A percentile compares a stretch with the other conserved stretches of the same genome.
Evolutionary conservation across 208 protist species (phyloP).

Genomic region (Naegleria lovaniensis): DNA sequence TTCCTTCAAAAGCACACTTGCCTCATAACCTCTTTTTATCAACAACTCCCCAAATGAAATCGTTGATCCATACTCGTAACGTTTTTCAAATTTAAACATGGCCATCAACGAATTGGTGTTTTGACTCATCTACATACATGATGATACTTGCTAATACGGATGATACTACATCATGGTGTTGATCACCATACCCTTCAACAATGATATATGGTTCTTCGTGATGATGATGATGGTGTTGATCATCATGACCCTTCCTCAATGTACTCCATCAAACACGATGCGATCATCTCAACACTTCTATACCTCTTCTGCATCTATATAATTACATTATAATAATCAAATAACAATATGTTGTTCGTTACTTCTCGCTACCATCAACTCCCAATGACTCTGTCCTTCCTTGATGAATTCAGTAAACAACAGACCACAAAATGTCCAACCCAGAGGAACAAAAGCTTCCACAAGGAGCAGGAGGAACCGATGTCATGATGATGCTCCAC

Average conservation of each 20-base stretch:
- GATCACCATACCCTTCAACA: no score
- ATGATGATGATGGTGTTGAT: no score
- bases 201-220: no score
- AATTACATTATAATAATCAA: no score
- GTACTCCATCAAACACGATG: not conserved
- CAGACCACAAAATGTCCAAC: not conserved
- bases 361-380: no score
- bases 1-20: not conserved
- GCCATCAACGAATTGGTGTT: no score
- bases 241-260: no score
- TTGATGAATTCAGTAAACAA: no score
- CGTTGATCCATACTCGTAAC: not conserved
- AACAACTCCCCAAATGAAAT: not conserved
- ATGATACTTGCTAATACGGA: not conserved
- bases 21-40: not conserved
- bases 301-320: no score
- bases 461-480: not conserved
- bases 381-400: no score
- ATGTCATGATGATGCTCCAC: not conserved
- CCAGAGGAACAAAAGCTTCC: not conserved
- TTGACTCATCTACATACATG: no score
- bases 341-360: no score
- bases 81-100: not conserved
- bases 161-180: not conserved
- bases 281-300: not conserved